Evolutionary conservation across 768 basidiomycete genomes (phyloP).

Genomic region (Kwoniella dendrophila): DNA sequence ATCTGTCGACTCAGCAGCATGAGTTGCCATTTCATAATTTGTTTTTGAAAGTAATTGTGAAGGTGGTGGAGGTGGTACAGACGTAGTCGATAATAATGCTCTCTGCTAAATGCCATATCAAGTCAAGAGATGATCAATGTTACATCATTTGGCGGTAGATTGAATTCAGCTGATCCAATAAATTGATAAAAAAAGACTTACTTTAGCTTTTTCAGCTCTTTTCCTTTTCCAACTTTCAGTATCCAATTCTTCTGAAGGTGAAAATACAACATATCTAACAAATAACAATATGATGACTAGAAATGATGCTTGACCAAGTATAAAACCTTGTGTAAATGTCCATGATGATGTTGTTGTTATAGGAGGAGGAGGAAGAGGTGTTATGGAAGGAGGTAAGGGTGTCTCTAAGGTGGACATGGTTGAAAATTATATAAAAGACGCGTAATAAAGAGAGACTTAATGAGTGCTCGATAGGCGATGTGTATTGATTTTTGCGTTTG

Average conservation of each 20-base stretch:
- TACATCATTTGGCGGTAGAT: no score
- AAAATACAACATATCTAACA: slow-evolving; percentile 90
- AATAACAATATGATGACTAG: slow-evolving; percentile 73
- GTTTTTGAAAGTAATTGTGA: slow-evolving; percentile 54
- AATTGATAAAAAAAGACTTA: no score
- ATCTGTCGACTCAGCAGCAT: slow-evolving; percentile 71
- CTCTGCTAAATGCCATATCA: slow-evolving; percentile 7
- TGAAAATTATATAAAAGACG: background rate
- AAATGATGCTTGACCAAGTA: slow-evolving; percentile 89
- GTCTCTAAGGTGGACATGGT: slow-evolving; percentile 14
- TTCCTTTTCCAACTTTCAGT: slow-evolving; percentile 35
- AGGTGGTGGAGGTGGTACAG: slow-evolving; percentile 46
- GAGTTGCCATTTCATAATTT: slow-evolving; percentile 57
- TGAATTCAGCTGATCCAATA: no score
- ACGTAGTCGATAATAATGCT: slow-evolving; percentile 43
- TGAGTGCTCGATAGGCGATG: no score
- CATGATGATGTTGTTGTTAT: slow-evolving; percentile 33
- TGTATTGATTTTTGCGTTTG: no score
- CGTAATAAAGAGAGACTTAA: no score
- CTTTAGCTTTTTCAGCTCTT: slow-evolving; percentile 43
- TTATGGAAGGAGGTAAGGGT: slow-evolving; percentile 12
- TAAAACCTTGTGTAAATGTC: slow-evolving; percentile 92
- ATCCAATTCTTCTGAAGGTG: slow-evolving; percentile 63
- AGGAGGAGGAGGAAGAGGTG: slow-evolving; percentile 13
- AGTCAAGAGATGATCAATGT: background rate